Percentiles rank a stretch among this genome's conserved stretches.
These are phyloP conservation scores for Sanghuangporus weigelae DNA, from an alignment of 1,284 basidiomycete species.

Conservation along the genomic window DNA sequence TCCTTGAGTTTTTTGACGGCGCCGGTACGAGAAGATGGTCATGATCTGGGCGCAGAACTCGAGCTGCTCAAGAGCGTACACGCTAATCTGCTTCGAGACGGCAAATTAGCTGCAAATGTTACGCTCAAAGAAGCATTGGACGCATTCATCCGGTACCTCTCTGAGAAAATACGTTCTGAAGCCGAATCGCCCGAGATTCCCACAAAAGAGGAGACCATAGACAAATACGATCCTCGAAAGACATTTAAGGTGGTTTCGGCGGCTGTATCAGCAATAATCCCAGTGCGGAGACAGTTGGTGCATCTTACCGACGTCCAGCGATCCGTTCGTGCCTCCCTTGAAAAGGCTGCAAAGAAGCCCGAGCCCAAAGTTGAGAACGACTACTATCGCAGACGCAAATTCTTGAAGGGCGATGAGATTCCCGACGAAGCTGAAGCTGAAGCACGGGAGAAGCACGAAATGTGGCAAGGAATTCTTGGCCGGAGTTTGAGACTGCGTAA, in stretches of 20 bases:
- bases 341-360: not conserved
- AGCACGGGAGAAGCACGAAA: not conserved
- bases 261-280: conserved; percentile 21
- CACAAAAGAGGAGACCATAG: not conserved
- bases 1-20: not conserved
- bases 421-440: conserved; percentile 8
- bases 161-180: not conserved
- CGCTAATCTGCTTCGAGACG: not conserved
- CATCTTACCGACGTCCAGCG: conserved; percentile 42
- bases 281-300: conserved; percentile 31
- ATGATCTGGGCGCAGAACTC: not conserved
- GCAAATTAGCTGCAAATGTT: conserved; percentile 6
- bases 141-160: conserved; percentile 5
- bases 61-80: conserved; percentile 1
- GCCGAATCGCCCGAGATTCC: not conserved
- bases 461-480: conserved; percentile 6
- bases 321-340: conserved; percentile 29
- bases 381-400: not conserved
- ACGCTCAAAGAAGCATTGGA: conserved; percentile 12
- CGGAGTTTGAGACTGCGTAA: not conserved
- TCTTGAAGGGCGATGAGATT: conserved; percentile 1
- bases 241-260: conserved; percentile 26
- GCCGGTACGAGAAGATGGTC: not conserved
- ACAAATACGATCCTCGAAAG: conserved; percentile 18
- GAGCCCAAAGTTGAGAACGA: not conserved